Percentiles rank a stretch among this genome's conserved stretches.
phyloP scores from a whole-genome alignment of 2,329 filamentous ascomycete genomes.

The Incumbomyces delicatus region DNA sequence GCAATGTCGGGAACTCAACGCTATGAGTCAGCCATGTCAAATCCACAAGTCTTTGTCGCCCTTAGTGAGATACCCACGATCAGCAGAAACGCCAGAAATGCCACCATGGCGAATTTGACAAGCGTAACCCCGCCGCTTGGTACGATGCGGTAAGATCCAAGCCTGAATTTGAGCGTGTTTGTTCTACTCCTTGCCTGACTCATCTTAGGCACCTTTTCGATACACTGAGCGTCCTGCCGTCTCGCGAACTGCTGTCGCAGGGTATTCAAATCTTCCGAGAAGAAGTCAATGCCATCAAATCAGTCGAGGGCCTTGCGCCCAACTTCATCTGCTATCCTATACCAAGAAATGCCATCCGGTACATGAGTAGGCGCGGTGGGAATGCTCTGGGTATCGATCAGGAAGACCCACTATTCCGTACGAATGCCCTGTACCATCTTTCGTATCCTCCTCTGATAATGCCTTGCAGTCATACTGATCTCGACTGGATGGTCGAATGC shows the following conservation, averaged over 20 bases:
- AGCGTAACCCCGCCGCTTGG: not conserved
- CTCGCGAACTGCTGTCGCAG: not conserved
- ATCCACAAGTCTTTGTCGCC: slow-evolving; percentile 10
- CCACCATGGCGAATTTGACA: not conserved
- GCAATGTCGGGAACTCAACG: slow-evolving; percentile 14
- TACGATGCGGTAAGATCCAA: not conserved
- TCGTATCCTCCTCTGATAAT: too few relatives aligned
- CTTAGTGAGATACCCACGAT: slow-evolving; percentile 14
- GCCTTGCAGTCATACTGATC: not conserved
- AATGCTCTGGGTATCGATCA: slow-evolving; percentile 1
- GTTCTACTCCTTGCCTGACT: not conserved
- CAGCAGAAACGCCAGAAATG: slow-evolving; percentile 2
- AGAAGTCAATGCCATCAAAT: not conserved
- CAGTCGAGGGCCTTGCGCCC: slow-evolving; percentile 1
- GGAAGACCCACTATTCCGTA: not conserved
- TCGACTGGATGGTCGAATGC: not conserved
- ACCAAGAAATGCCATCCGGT: not conserved
- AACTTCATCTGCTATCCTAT: not conserved
- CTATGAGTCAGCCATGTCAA: slow-evolving; percentile 14
- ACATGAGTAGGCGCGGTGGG: slow-evolving; percentile 1
- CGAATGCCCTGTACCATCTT: too few relatives aligned
- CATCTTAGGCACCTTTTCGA: not conserved
- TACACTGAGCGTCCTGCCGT: not conserved
- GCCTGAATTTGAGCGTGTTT: too few relatives aligned
- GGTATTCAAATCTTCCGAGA: slow-evolving; percentile 2